Base-by-base conservation (phyloP, 2,329 filamentous ascomycete species). In the Diaporthe australafricana region DNA sequence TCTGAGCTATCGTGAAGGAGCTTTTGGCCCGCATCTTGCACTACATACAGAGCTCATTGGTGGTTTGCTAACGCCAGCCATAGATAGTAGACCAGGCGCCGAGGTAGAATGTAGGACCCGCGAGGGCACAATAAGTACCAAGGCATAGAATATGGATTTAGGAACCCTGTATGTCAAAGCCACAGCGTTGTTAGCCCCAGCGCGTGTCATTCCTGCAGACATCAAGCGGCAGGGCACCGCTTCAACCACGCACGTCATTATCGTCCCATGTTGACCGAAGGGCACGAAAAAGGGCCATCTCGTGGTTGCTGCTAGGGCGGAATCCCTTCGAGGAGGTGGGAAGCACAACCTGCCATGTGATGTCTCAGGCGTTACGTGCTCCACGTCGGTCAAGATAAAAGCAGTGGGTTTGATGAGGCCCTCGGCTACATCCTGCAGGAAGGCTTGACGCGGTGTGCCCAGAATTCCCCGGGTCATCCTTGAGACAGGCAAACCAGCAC, bases 371-470 rank as follows among this genome's bases (percentile, higher is more conserved):
- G 45, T 30, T 50, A 38, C 30, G 14, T 50, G 30, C n/a, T 50
- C 42, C 60, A 65, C 60, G 60, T 42, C 60, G 60, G 45, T 65
- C 60, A 63, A 47, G 57, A 60, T 47, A 38, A 65, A 50, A 50
- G 20, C n/a, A 38, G n/a, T 48, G 32, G 35, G 9, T 30, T 20
- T 11, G 35, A 50, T 14, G 42, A 38, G 17, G 30, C 11, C 42
- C 22, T 50, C 42, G 60, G 45, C 60, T 65, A 2, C 60, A 38
- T 50, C 60, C 60, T 65, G 60, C 60, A 50, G 60, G 60, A 65
- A 65, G 60, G 45, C 60, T 50, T 50, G 45, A 65, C 11, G 60
- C 60, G 47, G 60, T 50, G 60, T 65, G 60, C 60, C 60, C 60
- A 50, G 25, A 25, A 25, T 20, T 65, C 14, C 60, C 30, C 48